Evolutionary conservation across 2,329 filamentous ascomycete species (phyloP), one percentile per base, ranked within the genome.

Genomic region (Pseudohalonectria lignicola): DNA sequence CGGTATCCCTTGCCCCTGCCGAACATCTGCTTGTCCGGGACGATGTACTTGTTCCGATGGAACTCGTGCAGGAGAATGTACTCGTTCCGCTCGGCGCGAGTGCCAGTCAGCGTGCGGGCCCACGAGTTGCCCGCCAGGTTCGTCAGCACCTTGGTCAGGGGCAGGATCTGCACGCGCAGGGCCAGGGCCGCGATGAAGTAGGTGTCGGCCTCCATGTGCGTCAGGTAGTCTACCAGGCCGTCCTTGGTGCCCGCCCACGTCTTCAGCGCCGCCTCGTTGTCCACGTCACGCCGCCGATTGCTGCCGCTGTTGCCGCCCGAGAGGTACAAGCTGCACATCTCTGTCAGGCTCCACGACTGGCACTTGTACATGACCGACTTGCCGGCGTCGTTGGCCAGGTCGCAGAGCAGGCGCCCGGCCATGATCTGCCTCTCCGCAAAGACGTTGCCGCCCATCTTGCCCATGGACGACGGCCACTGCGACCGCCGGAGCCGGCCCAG

Each of bases 51-150:
- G 62, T 92, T 95, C 45, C 83, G 81, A 56, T 95, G 76, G 54
- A 98, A 98, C 53, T 96, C 90, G 50, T 98, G 92, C 5, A 98
- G 74, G 54, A 98, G 54, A 86, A 98, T 98, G 70, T 94, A 98
- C 63, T 98, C 92, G 62, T 98, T 98, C 26, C 92, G 84, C 64
- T 98, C 92, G 8, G 92, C 92, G 54, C 92, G 82, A 16, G 92
- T 98, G 59, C 92, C 92, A 28, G 86, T 95, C 30, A 98, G 67
- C 3, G 92, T 98, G 55, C 92, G 79, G 39, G 90, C 90, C 92
- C 92, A 98, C 1, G 92, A 96, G 60, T 98, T 98, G 49, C 92
- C 92, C 44, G 92, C 92, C 56, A 98, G 69, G 52, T 96, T 96
- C 12, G 92, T 98, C 45, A 98, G 67, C 35, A 95, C 85, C 59